Evolutionary conservation across 2,329 filamentous ascomycete species (phyloP), one percentile per base, ranked within the genome.

Genomic region (Aspergillus proliferans): DNA sequence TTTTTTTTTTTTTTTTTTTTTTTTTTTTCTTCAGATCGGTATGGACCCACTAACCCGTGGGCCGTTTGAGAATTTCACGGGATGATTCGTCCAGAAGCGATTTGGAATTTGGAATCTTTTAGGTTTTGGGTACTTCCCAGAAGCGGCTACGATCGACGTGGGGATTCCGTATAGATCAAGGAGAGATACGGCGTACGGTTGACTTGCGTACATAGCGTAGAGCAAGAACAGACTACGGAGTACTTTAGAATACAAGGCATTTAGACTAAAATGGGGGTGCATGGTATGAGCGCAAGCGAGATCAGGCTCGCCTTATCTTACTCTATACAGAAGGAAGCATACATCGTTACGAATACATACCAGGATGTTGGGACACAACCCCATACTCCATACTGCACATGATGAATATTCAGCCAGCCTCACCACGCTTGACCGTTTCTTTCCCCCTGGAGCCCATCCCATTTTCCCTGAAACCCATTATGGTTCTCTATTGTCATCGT

Each of bases 41-140:
- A 5, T 14, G 28, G 14, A 45, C 45, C 53, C 55, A 54, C 51
- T 48, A 47, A 10, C 48, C 52, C 55, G 47, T 58, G 52, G 54
- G 45, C 56, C 55, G 53, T 57, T 56, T 48, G 45, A 40, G 52
- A 49, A 53, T 54, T 53, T 51, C 51, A 49, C 53, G 57, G 12
- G 46, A 24, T 50, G 57, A 58, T 58, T 58, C 54, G 57, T 18
- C 4, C 12, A 43, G 50, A 47, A 40, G 38, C 43, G 19, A 34
- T 43, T 51, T 38, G 53, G 44, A 48, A 60, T 60, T 60, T 58
- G 55, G 49, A 60, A 60, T 60, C 49, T 50, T 58, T 57, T 49
- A 48, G 48, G 50, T 58, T 53, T 52, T 43, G 22, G 41, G 22
- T 43, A 15, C 46, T 47, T 47, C 47, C 57, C 48, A 10, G 24